Percentiles rank a stretch among this genome's conserved stretches.
phyloP scores from a whole-genome alignment of 768 basidiomycete genomes.

The Russula compacta region DNA sequence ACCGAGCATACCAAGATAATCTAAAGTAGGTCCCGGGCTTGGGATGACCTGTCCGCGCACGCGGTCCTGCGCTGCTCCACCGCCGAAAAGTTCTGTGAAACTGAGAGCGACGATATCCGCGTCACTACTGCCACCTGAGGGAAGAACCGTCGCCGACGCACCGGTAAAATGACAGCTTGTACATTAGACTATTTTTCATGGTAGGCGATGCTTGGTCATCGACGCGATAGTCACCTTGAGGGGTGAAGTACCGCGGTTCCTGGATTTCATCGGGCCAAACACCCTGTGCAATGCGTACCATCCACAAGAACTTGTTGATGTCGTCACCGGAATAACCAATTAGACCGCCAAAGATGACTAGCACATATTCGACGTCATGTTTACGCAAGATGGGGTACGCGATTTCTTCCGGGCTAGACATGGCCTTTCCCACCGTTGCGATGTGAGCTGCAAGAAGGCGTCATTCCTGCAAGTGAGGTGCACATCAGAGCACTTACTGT shows the following conservation, averaged over 20 bases:
- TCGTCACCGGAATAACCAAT: slow-evolving; percentile 98
- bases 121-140: neutral
- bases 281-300: slow-evolving; percentile 91
- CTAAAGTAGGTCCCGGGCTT: slow-evolving; percentile 64
- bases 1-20: slow-evolving; percentile 68
- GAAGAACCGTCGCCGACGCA: slow-evolving; percentile 26
- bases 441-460: slow-evolving; percentile 62
- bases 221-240: slow-evolving; percentile 85
- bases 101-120: slow-evolving; percentile 30
- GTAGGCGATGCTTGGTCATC: slow-evolving; percentile 75
- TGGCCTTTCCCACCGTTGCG: slow-evolving; percentile 97
- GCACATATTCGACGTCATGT: slow-evolving; percentile 95
- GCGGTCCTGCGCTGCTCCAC: slow-evolving; percentile 64
- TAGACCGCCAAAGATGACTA: slow-evolving; percentile 95
- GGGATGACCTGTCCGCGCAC: slow-evolving; percentile 87
- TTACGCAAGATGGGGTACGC: slow-evolving; percentile 96
- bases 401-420: slow-evolving; percentile 89
- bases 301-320: slow-evolving; percentile 99
- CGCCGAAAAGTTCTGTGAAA: slow-evolving; percentile 83
- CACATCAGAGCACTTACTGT: slow-evolving; percentile 56
- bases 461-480: neutral
- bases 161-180: slow-evolving; percentile 98
- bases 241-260: slow-evolving; percentile 89
- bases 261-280: slow-evolving; percentile 98
- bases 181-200: slow-evolving; percentile 97